Base-by-base conservation (phyloP, 169 alveolate genomes). In the Plasmodium falciparum region DNA sequence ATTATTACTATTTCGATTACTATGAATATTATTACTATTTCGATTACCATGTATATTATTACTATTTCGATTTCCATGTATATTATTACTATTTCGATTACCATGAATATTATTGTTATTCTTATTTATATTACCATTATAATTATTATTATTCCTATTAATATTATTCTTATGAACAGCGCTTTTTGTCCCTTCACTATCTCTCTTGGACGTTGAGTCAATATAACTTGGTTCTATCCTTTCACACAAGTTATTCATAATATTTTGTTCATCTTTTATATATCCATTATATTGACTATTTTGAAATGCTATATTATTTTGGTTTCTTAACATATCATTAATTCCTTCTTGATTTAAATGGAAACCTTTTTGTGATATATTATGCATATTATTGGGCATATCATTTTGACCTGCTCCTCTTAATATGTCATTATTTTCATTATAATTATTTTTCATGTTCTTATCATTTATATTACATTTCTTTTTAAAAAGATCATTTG, bases 301-400 rank as follows among this genome's bases (percentile, higher is more conserved):
- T 49, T 12, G 50, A 22, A 65, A 59, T 43, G 73, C 65, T n/a
- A 47, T 78, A 24, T 78, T 76, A 56, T 63, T 76, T 49, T 76
- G 65, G 24, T 76, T 59, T 22, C 67, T 65, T 33, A 66, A 26
- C 12, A 7, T 76, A 52, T 76, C 75, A 39, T 39, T 39, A 39
- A 39, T 39, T 22, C 12, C 47, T 49, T 76, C 70, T 45, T 76
- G 49, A 66, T 58, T 70, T 13, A 20, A 12, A 13, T 76, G 24
- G 2, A 76, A 17, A 4, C 24, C 39, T 20, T 70, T 78, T 78
- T 43, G 65, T 78, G 43, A 65, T 63, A 24, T 65, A 67, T 8
- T 65, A 67, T 8, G 29, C 11, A 33, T 65, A n/a, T 74, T 72
- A 7, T 58, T 58, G 45, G 88, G 73, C 24, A 24, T 33, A 22